Percentiles rank a stretch among this genome's conserved stretches.
phyloP scores from a whole-genome alignment of 1,139 yeast species.

The Saccharomyces pastorianus region DNA sequence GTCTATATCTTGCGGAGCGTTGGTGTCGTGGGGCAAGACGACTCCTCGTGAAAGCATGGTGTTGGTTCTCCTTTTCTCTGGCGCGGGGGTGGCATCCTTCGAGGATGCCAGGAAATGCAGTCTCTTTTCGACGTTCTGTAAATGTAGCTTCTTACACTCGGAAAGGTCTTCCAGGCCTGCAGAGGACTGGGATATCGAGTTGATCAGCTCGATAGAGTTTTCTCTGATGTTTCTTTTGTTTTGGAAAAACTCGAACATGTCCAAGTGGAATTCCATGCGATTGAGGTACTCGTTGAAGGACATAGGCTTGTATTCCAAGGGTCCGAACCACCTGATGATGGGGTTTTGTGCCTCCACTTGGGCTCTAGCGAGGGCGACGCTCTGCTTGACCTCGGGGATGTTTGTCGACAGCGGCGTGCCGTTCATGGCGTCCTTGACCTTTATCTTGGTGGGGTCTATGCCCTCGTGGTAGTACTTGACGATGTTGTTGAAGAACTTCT shows the following conservation, averaged over 20 bases:
- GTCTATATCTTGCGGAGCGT: slow-evolving; percentile 21
- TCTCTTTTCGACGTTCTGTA: background rate
- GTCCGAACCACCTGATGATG: slow-evolving; percentile 47
- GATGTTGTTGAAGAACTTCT: slow-evolving; percentile 31
- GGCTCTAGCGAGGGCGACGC: slow-evolving; percentile 37
- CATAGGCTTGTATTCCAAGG: slow-evolving; percentile 48
- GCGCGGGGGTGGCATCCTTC: background rate
- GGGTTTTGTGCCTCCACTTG: slow-evolving; percentile 40
- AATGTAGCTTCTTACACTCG: background rate
- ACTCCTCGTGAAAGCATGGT: too few species aligned
- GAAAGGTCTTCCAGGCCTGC: background rate
- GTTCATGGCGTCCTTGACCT: slow-evolving; percentile 27
- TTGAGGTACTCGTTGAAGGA: slow-evolving; percentile 40
- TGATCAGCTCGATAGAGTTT: slow-evolving; percentile 11
- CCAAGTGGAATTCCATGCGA: slow-evolving; percentile 33
- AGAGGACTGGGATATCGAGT: slow-evolving; percentile 7
- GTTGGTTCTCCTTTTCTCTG: background rate
- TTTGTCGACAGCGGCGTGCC: slow-evolving; percentile 26
- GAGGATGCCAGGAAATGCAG: background rate
- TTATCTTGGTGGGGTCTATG: slow-evolving; percentile 29
- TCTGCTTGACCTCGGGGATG: slow-evolving; percentile 30
- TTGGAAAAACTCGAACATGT: slow-evolving; percentile 24
- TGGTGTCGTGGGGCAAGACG: slow-evolving; percentile 13
- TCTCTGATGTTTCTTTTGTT: slow-evolving; percentile 15
- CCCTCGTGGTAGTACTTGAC: slow-evolving; percentile 30